These are phyloP conservation scores for Rubia tinctorum DNA, from an alignment of 305 asterid genomes.

Conservation along the genomic window DNA sequence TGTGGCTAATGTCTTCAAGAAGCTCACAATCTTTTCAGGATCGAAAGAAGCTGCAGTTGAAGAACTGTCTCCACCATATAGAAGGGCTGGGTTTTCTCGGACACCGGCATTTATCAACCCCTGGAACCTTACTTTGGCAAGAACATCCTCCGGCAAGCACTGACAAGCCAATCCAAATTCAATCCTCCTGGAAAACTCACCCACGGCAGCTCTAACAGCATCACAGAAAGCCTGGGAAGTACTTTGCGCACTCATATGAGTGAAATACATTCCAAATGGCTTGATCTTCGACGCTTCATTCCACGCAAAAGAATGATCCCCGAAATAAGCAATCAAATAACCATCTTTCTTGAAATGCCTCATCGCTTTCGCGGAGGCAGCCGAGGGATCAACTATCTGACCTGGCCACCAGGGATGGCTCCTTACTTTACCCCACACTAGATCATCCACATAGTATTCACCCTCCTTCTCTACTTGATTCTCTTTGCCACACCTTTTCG, in stretches of 20 bases:
- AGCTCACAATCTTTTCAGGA: slow-evolving; percentile 42
- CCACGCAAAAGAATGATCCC: slow-evolving; percentile 85
- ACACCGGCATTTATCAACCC: slow-evolving; percentile 50
- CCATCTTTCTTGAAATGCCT: slow-evolving; percentile 38
- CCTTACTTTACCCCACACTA: slow-evolving; percentile 91
- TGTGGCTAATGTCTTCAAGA: slow-evolving; percentile 45
- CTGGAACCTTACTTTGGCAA: slow-evolving; percentile 35
- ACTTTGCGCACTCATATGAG: slow-evolving; percentile 63
- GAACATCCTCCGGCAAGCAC: slow-evolving; percentile 49
- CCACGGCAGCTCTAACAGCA: slow-evolving; percentile 59
- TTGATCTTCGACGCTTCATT: slow-evolving; percentile 50
- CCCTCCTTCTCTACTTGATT: slow-evolving; percentile 47
- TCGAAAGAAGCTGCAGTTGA: slow-evolving; percentile 37
- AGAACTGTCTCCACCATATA: slow-evolving; percentile 38
- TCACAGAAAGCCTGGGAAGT: slow-evolving; percentile 32
- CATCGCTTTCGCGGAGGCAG: slow-evolving; percentile 55
- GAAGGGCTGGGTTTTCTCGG: slow-evolving; percentile 30
- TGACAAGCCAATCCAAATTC: slow-evolving; percentile 68
- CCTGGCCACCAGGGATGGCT: slow-evolving; percentile 99
- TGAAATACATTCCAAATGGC: slow-evolving; percentile 53
- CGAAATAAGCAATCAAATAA: slow-evolving; percentile 69
- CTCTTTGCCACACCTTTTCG: slow-evolving; percentile 30
- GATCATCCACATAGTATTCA: slow-evolving; percentile 46
- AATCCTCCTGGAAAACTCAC: slow-evolving; percentile 57
- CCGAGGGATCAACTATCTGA: slow-evolving; percentile 62